phyloP scores from a whole-genome alignment of 2,329 filamentous ascomycete genomes.

The Neofusicoccum umdonicola region DNA sequence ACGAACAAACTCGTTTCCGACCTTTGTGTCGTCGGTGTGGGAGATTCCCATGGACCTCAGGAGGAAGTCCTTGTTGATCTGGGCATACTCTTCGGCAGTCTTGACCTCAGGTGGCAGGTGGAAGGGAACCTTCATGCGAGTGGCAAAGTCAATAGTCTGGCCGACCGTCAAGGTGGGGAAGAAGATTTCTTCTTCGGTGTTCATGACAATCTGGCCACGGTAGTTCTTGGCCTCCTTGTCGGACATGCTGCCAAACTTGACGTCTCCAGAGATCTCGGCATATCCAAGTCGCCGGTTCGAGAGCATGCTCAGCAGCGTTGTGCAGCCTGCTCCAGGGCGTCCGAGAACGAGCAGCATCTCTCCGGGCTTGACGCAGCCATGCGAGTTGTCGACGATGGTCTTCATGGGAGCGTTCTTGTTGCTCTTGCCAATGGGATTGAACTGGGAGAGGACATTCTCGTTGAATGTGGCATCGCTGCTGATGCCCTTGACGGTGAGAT shows the following conservation, averaged over 20 bases:
- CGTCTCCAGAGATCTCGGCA: conserved; percentile 28
- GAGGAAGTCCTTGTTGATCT: conserved; percentile 53
- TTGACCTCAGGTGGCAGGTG: conserved; percentile 46
- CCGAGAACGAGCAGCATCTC: conserved; percentile 67
- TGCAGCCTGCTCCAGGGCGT: conserved; percentile 75
- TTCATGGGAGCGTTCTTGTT: conserved; percentile 12
- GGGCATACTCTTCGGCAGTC: conserved; percentile 47
- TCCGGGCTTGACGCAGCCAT: conserved; percentile 59
- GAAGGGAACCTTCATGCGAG: conserved; percentile 56
- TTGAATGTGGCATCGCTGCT: conserved; percentile 15
- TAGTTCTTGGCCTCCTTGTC: conserved; percentile 47
- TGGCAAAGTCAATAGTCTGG: conserved; percentile 53
- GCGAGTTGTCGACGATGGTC: conserved; percentile 18
- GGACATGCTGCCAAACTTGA: conserved; percentile 53
- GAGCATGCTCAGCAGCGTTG: conserved; percentile 74
- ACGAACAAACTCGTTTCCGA: conserved; percentile 65
- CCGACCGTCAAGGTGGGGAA: conserved; percentile 53
- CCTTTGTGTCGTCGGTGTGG: conserved; percentile 63
- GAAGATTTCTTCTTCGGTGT: conserved; percentile 53
- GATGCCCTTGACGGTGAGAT: conserved; percentile 16
- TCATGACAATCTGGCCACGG: conserved; percentile 58
- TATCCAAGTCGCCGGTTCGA: conserved; percentile 37
- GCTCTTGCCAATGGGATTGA: conserved; percentile 4
- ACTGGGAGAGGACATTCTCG: conserved; percentile 19
- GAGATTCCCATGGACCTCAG: conserved; percentile 41